These are phyloP conservation scores for Orychophragmus violaceus DNA, from an alignment of 345 rosid species.

Conservation along the genomic window DNA sequence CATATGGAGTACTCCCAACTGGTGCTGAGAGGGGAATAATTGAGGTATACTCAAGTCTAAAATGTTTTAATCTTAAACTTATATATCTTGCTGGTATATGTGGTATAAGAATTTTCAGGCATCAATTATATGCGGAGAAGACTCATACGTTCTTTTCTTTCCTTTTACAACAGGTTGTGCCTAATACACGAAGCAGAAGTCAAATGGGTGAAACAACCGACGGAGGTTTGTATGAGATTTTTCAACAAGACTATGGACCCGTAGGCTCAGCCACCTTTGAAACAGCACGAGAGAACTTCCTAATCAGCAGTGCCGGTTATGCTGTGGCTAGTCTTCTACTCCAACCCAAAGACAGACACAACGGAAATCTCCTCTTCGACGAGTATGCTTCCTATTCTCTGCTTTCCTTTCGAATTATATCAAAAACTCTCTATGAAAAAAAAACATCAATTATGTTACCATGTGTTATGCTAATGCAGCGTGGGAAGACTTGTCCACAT, in stretches of 20 bases:
- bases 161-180: conserved; percentile 56
- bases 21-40: conserved; percentile 84
- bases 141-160: not conserved
- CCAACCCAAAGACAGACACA: conserved; percentile 93
- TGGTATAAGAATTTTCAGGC: not conserved
- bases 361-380: conserved; percentile 92
- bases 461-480: conserved; percentile 39
- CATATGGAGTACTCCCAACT: conserved; percentile 96
- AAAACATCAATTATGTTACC: too few species aligned
- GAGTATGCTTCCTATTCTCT: conserved; percentile 19
- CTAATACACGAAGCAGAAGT: conserved; percentile 79
- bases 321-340: conserved; percentile 90
- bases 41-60: conserved; percentile 45
- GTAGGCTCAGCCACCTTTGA: conserved; percentile 82
- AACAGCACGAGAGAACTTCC: conserved; percentile 71
- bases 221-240: conserved; percentile 90
- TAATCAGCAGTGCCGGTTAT: conserved; percentile 90
- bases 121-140: too few species aligned
- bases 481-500: conserved; percentile 83
- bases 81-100: not conserved
- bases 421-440: too few species aligned
- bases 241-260: conserved; percentile 85
- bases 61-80: not conserved
- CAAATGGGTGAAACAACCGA: conserved; percentile 96
- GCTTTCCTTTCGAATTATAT: too few species aligned